A percentile compares a stretch with the other conserved stretches of the same genome.
These are phyloP conservation scores for Funneliformis caledonium DNA, from an alignment of 371 early-diverging fungal species.

Conservation along the genomic window DNA sequence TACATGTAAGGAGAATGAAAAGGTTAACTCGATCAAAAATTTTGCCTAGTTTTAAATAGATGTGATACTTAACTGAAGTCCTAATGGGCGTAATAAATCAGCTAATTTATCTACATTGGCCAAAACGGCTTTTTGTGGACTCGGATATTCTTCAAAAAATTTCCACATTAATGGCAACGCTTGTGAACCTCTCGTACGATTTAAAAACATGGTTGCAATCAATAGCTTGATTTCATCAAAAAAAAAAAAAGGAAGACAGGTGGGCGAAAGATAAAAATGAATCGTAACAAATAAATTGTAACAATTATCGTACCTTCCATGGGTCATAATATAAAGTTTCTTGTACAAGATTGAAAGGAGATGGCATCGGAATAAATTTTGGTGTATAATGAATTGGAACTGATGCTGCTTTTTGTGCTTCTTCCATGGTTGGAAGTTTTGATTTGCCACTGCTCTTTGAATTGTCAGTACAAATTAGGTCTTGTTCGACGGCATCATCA, in stretches of 20 bases:
- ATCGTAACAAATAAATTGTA: not conserved
- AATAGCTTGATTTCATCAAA: not conserved
- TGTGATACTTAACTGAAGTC: slow-evolving; percentile 36
- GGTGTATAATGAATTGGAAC: not conserved
- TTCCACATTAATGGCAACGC: slow-evolving; percentile 37
- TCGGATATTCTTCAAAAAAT: slow-evolving; percentile 35
- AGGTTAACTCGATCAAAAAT: not conserved
- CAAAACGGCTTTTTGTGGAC: slow-evolving; percentile 23
- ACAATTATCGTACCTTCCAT: slow-evolving; percentile 21
- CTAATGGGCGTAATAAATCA: slow-evolving; percentile 32
- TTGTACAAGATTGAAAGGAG: slow-evolving; percentile 39
- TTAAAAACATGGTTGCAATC: slow-evolving; percentile 37
- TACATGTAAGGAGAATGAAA: not conserved
- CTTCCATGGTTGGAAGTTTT: not conserved
- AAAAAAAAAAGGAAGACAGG: not conserved
- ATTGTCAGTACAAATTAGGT: not conserved
- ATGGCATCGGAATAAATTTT: slow-evolving; percentile 37
- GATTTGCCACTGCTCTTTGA: not conserved
- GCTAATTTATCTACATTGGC: slow-evolving; percentile 14
- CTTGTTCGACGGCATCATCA: not conserved
- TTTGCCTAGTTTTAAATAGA: not conserved
- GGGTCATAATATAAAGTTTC: slow-evolving; percentile 40
- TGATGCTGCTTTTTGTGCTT: not conserved
- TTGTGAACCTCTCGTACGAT: slow-evolving; percentile 22
- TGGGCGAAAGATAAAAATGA: not conserved